phyloP scores from a whole-genome alignment of 2,329 filamentous ascomycete species.

The Xylariaceae sp. region DNA sequence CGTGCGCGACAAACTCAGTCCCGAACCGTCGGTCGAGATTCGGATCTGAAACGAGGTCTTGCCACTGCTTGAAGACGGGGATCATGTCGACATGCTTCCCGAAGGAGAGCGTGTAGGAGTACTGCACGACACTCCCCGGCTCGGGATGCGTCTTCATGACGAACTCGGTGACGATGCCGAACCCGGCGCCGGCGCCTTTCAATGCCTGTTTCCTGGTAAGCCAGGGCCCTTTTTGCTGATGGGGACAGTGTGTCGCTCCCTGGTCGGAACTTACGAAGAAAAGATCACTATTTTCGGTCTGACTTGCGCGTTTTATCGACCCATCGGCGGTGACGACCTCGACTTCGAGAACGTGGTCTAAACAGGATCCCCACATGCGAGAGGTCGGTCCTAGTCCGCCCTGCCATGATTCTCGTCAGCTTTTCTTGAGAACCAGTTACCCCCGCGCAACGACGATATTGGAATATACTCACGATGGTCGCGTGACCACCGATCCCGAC shows the following conservation, averaged over 20 bases:
- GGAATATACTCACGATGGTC: slow-evolving; percentile 41
- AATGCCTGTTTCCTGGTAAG: slow-evolving; percentile 35
- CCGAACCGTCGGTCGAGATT: slow-evolving; percentile 54
- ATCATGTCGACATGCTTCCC: slow-evolving; percentile 44
- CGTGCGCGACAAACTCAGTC: slow-evolving; percentile 49
- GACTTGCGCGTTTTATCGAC: slow-evolving; percentile 42
- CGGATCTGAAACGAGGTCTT: slow-evolving; percentile 49
- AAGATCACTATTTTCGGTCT: slow-evolving; percentile 45
- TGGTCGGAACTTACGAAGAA: slow-evolving; percentile 40
- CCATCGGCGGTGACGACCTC: slow-evolving; percentile 54
- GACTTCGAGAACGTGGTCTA: slow-evolving; percentile 51
- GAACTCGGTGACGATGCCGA: slow-evolving; percentile 54
- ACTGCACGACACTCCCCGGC: slow-evolving; percentile 52
- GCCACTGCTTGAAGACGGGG: slow-evolving; percentile 51
- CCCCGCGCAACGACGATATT: neutral
- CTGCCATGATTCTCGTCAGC: slow-evolving; percentile 29
- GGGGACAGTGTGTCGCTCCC: too few species aligned
- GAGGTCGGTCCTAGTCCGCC: slow-evolving; percentile 55
- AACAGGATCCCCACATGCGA: slow-evolving; percentile 51
- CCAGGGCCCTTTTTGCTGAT: neutral
- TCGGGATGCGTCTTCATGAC: slow-evolving; percentile 51
- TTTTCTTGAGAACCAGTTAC: slow-evolving; percentile 5
- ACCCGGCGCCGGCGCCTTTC: slow-evolving; percentile 51
- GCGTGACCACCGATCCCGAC: slow-evolving; percentile 56
- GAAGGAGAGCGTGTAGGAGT: slow-evolving; percentile 50